phyloP scores from a whole-genome alignment of 768 basidiomycete genomes.

The Boletus coccyginus region DNA sequence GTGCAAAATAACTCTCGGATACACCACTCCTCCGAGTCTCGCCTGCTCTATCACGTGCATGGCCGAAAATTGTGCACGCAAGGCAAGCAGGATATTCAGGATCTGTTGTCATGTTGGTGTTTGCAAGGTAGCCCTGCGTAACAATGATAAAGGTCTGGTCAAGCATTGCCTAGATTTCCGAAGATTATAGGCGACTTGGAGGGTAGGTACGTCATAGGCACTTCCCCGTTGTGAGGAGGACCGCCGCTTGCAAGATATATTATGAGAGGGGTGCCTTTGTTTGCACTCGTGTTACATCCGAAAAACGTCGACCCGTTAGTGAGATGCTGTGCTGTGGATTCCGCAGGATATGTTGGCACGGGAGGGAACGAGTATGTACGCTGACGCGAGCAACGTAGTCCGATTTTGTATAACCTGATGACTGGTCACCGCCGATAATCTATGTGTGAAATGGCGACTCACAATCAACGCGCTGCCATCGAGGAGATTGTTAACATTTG shows the following conservation, averaged over 20 bases:
- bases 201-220: constrained; percentile 39
- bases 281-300: constrained; percentile 36
- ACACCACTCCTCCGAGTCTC: constrained; percentile 29
- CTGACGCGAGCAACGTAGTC: constrained; percentile 31
- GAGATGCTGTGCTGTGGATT: constrained; percentile 36
- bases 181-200: constrained; percentile 36
- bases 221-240: constrained; percentile 36
- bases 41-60: constrained; percentile 33
- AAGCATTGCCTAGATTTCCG: constrained; percentile 43
- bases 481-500: constrained; percentile 18
- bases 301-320: constrained; percentile 44
- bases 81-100: constrained; percentile 47
- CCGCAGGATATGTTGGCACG: constrained; percentile 25
- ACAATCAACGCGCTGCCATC: constrained; percentile 28
- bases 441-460: not conserved
- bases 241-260: constrained; percentile 60
- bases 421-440: not conserved
- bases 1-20: constrained; percentile 29
- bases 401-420: constrained; percentile 37
- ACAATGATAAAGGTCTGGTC: constrained; percentile 42
- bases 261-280: constrained; percentile 42
- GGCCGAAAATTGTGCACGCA: constrained; percentile 51
- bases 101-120: constrained; percentile 30
- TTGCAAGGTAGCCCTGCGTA: constrained; percentile 40
- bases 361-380: constrained; percentile 35